Evolutionary conservation across 176 grass and related monocot species (phyloP).

Genomic region (Oryza meridionalis): DNA sequence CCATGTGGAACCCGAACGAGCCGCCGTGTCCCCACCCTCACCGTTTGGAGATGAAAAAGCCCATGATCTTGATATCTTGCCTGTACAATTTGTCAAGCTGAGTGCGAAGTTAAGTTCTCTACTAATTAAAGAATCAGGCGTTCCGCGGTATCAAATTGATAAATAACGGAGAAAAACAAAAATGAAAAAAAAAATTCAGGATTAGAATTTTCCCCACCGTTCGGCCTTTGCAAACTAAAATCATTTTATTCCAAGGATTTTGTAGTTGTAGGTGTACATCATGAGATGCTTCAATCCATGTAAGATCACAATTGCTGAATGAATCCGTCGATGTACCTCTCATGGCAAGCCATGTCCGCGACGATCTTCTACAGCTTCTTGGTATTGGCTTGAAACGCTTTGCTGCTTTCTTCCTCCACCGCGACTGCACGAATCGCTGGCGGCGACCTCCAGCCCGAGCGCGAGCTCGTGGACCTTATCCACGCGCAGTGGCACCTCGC

Average conservation of each 20-base stretch:
- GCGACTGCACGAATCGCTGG: slow-evolving; percentile 23
- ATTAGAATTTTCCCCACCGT: no score
- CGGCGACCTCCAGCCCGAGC: slow-evolving; percentile 45
- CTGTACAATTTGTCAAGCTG: no score
- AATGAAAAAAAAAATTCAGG: no score
- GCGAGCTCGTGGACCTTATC: slow-evolving; percentile 54
- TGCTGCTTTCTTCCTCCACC: slow-evolving; percentile 41
- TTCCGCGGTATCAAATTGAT: no score
- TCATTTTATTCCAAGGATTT: neutral
- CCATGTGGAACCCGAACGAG: no score
- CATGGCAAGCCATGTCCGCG: slow-evolving; percentile 24
- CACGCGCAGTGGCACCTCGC: slow-evolving; percentile 40
- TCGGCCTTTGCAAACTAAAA: neutral
- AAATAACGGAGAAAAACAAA: no score
- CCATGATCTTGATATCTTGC: no score
- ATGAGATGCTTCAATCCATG: neutral
- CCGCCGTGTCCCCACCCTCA: no score
- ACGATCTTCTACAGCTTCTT: slow-evolving; percentile 36
- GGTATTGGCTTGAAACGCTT: slow-evolving; percentile 27
- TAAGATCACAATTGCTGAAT: slow-evolving; percentile 28
- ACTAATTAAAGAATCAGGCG: no score
- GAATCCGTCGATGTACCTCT: slow-evolving; percentile 47
- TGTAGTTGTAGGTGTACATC: no score
- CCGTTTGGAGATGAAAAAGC: no score
- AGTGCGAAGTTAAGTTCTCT: no score